Evolutionary conservation across 352 stramenopile genomes (phyloP).

Genomic region (Phytophthora hibernalis): DNA sequence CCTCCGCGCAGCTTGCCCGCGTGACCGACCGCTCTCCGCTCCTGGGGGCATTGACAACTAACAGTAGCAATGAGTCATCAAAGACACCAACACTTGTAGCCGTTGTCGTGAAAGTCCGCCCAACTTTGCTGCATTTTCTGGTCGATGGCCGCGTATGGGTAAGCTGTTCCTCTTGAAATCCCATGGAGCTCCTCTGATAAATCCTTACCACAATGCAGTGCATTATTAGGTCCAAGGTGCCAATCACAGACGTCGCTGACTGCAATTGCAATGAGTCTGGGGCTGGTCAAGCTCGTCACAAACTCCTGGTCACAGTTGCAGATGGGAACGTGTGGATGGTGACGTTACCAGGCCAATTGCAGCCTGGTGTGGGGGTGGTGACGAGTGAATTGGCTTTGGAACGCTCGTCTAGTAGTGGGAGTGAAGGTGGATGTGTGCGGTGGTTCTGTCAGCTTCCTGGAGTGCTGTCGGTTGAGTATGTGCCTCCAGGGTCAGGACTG

Average conservation of each 20-base stretch:
- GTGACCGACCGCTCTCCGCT: slow-evolving; percentile 48
- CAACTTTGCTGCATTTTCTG: slow-evolving; percentile 57
- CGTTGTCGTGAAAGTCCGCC: slow-evolving; percentile 54
- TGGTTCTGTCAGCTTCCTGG: slow-evolving; percentile 46
- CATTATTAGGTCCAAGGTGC: slow-evolving; percentile 45
- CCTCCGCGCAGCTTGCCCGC: slow-evolving; percentile 41
- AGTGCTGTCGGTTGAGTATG: slow-evolving; percentile 41
- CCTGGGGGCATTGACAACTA: slow-evolving; percentile 22
- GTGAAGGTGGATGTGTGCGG: slow-evolving; percentile 14
- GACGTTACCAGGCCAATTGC: slow-evolving; percentile 31
- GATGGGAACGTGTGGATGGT: slow-evolving; percentile 64
- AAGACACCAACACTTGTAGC: not conserved
- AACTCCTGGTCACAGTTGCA: slow-evolving; percentile 42
- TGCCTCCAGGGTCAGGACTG: slow-evolving; percentile 13
- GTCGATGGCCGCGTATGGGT: slow-evolving; percentile 54
- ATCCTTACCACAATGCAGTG: slow-evolving; percentile 39
- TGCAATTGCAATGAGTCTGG: slow-evolving; percentile 2
- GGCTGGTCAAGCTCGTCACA: not conserved
- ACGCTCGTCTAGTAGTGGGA: slow-evolving; percentile 2
- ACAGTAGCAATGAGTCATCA: not conserved
- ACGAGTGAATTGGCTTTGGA: slow-evolving; percentile 30
- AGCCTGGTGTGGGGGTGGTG: slow-evolving; percentile 1
- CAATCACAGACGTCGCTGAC: slow-evolving; percentile 45
- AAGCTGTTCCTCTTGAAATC: not conserved
- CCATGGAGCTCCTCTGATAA: slow-evolving; percentile 4